Percentiles rank a stretch among this genome's conserved stretches.
Evolutionary conservation across 768 basidiomycete species (phyloP).

Genomic region (Pisolithus orientalis): DNA sequence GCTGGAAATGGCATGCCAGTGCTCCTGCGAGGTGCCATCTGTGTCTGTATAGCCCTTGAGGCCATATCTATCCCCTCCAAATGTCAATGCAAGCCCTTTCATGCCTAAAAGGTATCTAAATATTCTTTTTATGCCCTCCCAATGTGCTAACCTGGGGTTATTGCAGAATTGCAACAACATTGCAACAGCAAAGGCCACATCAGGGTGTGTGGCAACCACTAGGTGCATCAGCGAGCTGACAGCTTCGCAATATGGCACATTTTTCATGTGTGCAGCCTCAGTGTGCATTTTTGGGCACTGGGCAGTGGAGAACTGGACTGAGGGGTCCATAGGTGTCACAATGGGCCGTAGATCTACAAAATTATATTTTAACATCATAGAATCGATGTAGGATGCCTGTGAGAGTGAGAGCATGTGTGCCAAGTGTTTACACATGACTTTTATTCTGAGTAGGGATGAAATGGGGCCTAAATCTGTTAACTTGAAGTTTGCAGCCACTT

Average conservation of each 20-base stretch:
- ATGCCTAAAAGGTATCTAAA: constrained; percentile 22
- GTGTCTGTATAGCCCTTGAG: not conserved
- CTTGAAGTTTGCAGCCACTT: not conserved
- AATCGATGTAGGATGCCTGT: not conserved
- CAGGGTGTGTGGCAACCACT: constrained; percentile 21
- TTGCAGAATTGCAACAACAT: constrained; percentile 19
- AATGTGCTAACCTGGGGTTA: constrained; percentile 18
- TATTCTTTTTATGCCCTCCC: constrained; percentile 13
- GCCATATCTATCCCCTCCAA: not conserved
- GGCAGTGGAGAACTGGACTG: not conserved
- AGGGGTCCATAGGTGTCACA: not conserved
- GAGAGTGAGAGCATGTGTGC: not conserved
- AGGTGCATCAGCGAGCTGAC: constrained; percentile 29
- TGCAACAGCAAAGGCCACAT: constrained; percentile 22
- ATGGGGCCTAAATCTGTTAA: constrained; percentile 1
- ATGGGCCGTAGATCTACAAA: too few relatives aligned
- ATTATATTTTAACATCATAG: too few relatives aligned
- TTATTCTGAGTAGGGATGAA: constrained; percentile 7
- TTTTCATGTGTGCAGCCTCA: not conserved
- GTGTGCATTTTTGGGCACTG: not conserved
- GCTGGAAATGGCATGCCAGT: constrained; percentile 30
- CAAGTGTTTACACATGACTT: not conserved
- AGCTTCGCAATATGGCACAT: constrained; percentile 15
- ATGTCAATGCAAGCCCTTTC: constrained; percentile 6
- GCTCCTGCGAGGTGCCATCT: not conserved